phyloP scores from a whole-genome alignment of 805 yeast species.

The Nakazawaea anatomiae region DNA sequence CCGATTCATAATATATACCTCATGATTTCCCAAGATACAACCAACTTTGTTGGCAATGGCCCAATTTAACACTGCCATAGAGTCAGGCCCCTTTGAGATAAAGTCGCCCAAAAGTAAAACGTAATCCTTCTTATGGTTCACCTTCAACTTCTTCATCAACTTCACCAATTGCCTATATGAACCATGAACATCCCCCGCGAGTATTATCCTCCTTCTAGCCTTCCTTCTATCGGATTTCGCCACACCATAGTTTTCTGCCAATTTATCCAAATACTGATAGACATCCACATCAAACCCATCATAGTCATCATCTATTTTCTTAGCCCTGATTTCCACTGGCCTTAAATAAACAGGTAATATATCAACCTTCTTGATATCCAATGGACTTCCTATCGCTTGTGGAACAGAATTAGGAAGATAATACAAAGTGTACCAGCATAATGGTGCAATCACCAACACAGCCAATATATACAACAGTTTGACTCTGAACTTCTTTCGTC shows the following conservation, averaged over 20 bases:
- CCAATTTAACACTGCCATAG: slow-evolving; percentile 60
- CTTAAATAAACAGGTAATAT: slow-evolving; percentile 20
- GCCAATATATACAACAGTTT: slow-evolving; percentile 10
- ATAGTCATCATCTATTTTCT: background rate
- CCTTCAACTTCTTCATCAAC: slow-evolving; percentile 40
- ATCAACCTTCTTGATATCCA: slow-evolving; percentile 17
- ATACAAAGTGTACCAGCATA: slow-evolving; percentile 21
- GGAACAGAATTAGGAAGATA: slow-evolving; percentile 28
- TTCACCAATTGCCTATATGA: slow-evolving; percentile 48
- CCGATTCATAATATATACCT: slow-evolving; percentile 58
- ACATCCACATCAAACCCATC: slow-evolving; percentile 12
- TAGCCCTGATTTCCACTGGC: slow-evolving; percentile 20
- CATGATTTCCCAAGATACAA: slow-evolving; percentile 90
- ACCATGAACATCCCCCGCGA: slow-evolving; percentile 91
- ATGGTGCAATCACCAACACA: slow-evolving; percentile 15
- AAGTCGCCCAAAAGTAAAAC: slow-evolving; percentile 80
- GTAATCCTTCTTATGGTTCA: slow-evolving; percentile 22
- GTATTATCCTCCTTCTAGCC: slow-evolving; percentile 44
- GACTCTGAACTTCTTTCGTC: slow-evolving; percentile 10
- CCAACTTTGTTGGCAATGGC: slow-evolving; percentile 53
- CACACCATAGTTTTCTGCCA: background rate
- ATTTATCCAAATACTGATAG: slow-evolving; percentile 16
- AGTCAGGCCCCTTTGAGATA: slow-evolving; percentile 76
- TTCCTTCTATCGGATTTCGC: background rate
- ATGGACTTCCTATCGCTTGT: slow-evolving; percentile 21